Evolutionary conservation across 169 alveolate species (phyloP).

Genomic region (Plasmodium cynomolgi): DNA sequence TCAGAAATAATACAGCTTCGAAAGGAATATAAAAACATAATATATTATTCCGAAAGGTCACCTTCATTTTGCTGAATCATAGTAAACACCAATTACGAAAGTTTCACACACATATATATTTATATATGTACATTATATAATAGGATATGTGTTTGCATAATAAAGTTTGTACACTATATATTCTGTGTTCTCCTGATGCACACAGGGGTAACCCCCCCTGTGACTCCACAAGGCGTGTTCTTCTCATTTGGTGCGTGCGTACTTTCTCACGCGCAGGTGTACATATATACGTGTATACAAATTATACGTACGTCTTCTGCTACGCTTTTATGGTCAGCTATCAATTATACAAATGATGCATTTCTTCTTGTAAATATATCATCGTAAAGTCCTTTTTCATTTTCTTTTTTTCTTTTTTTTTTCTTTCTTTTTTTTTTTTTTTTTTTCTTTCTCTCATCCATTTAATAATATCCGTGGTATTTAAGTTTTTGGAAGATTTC

Average conservation of each 20-base stretch:
- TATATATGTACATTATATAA: not conserved
- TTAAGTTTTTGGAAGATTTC: constrained; percentile 37
- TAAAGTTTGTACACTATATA: not conserved
- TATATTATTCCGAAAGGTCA: not conserved
- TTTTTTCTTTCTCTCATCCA: not conserved
- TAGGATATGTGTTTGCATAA: not conserved
- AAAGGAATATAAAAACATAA: not conserved
- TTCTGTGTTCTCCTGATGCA: not conserved
- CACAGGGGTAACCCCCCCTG: not conserved
- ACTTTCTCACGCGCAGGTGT: not conserved
- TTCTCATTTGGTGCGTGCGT: not conserved
- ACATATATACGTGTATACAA: not conserved
- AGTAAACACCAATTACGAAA: not conserved
- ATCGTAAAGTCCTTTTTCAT: not conserved
- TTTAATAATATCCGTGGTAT: constrained; percentile 49
- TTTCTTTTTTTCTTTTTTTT: not conserved
- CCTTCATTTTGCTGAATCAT: not conserved
- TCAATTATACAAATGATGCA: not conserved
- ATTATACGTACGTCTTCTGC: not conserved
- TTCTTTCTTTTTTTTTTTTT: not conserved
- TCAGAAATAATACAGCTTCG: not conserved
- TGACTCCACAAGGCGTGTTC: not conserved
- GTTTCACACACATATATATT: not conserved
- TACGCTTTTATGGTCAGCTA: not conserved
- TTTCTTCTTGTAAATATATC: not conserved